Evolutionary conservation across 805 yeast genomes (phyloP).

Genomic region (Lipomyces oligophaga): DNA sequence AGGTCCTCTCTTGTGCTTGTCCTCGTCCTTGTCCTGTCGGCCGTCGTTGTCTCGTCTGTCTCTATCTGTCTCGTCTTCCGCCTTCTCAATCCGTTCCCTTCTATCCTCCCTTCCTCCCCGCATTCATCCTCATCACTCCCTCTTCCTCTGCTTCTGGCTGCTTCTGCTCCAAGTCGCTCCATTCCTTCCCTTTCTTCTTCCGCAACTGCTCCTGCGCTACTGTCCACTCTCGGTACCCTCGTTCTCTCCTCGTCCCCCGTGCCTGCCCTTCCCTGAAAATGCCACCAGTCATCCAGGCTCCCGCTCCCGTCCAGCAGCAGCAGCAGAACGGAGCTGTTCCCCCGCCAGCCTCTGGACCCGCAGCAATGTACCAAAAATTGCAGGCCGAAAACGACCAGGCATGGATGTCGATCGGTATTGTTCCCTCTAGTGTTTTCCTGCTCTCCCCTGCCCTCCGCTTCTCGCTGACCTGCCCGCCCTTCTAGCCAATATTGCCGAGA

Average conservation of each 20-base stretch:
- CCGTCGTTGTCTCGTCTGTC: not conserved
- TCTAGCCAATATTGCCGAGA: constrained; percentile 83
- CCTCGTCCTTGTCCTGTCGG: not conserved
- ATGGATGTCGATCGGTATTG: constrained; percentile 29
- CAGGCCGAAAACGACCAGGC: constrained; percentile 30
- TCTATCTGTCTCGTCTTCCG: not conserved
- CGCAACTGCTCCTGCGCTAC: not conserved
- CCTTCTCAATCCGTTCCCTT: not conserved
- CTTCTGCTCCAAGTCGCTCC: not conserved
- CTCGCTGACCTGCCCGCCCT: too few relatives aligned
- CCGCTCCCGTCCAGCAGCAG: constrained; percentile 4
- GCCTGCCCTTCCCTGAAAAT: not conserved
- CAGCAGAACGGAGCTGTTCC: constrained; percentile 11
- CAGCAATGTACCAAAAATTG: constrained; percentile 28
- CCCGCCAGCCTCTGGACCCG: constrained; percentile 12
- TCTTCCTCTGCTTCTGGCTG: not conserved
- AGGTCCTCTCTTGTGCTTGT: constrained; percentile 3
- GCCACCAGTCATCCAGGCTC: constrained; percentile 13
- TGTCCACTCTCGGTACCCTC: not conserved
- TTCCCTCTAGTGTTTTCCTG: too few relatives aligned
- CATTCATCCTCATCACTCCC: not conserved
- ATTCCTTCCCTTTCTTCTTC: not conserved
- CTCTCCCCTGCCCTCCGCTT: not conserved
- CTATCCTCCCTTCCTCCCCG: not conserved
- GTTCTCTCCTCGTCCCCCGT: constrained; percentile 1